Evolutionary conservation across 257 asterid genomes (phyloP).

Genomic region (Nicotiana knightiana): DNA sequence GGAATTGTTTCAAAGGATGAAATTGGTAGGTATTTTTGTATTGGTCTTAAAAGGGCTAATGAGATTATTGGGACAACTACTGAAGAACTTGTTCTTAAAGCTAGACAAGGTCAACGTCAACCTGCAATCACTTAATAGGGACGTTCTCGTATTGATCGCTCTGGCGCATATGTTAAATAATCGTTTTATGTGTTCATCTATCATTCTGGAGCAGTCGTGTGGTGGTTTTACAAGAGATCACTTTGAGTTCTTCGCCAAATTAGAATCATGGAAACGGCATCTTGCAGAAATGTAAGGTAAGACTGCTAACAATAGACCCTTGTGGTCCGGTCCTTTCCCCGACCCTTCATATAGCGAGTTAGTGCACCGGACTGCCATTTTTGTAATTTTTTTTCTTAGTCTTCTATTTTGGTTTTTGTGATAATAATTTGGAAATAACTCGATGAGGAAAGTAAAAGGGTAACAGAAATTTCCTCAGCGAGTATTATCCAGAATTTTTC

Average conservation of each 20-base stretch:
- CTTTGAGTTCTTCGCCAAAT: too few relatives aligned
- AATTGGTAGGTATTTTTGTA: slow-evolving; percentile 75
- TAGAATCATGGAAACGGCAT: too few relatives aligned
- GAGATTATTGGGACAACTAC: slow-evolving; percentile 94
- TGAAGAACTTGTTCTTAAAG: slow-evolving; percentile 85
- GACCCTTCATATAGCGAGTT: too few relatives aligned
- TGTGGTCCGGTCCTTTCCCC: too few relatives aligned
- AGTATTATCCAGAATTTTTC: background rate
- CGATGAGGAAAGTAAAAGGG: background rate
- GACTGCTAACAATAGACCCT: too few relatives aligned
- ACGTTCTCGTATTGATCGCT: too few relatives aligned
- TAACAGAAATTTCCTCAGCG: background rate
- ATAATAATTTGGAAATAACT: background rate
- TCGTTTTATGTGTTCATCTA: too few relatives aligned
- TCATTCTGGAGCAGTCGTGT: too few relatives aligned
- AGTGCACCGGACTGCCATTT: too few relatives aligned
- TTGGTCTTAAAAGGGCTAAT: slow-evolving; percentile 86
- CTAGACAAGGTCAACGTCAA: slow-evolving; percentile 38
- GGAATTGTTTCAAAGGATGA: slow-evolving; percentile 80
- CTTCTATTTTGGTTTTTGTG: background rate
- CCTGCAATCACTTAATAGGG: slow-evolving; percentile 6
- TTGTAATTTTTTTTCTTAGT: background rate
- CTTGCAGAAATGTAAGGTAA: too few relatives aligned
- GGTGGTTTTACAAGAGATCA: too few relatives aligned
- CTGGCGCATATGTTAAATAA: too few relatives aligned